These are phyloP conservation scores for Elaeis guineensis DNA, from an alignment of 176 grass and related monocot species.

Conservation along the genomic window DNA sequence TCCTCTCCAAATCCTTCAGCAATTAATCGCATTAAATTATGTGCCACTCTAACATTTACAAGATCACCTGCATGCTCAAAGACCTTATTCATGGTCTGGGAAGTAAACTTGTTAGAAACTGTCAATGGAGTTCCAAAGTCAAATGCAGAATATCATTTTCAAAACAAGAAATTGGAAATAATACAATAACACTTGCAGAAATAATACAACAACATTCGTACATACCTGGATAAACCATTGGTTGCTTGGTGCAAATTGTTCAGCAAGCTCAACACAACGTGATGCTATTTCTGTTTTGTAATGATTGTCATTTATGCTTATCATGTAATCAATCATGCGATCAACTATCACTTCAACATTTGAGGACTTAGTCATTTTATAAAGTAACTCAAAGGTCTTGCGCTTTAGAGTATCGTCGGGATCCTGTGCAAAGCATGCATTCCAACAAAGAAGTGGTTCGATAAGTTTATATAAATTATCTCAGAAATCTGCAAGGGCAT, in stretches of 20 bases:
- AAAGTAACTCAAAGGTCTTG: conserved; percentile 98
- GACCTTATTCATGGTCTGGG: conserved; percentile 98
- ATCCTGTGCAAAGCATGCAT: conserved; percentile 44
- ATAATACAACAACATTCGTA: not conserved
- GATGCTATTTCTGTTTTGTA: conserved; percentile 99
- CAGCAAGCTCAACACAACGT: conserved; percentile 96
- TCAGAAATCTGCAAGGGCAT: not conserved
- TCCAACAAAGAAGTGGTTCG: not conserved
- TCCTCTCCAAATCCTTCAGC: conserved; percentile 98
- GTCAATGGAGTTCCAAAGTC: not conserved
- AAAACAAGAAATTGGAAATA: not conserved
- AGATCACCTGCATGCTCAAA: conserved; percentile 99
- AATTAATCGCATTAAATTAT: conserved; percentile 99
- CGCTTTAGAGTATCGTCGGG: conserved; percentile 97
- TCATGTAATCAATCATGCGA: conserved; percentile 99
- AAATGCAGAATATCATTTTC: not conserved
- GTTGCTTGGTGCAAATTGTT: conserved; percentile 98
- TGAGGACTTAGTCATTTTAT: conserved; percentile 99
- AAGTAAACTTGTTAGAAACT: conserved; percentile 29
- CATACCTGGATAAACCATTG: conserved; percentile 97
- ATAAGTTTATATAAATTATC: not conserved
- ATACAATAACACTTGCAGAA: conserved; percentile 1
- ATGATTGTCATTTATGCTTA: conserved; percentile 84
- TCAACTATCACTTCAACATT: conserved; percentile 99
- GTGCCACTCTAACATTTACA: conserved; percentile 88